A percentile compares a stretch with the other conserved stretches of the same genome.
These are phyloP conservation scores for Botrytis galanthina DNA, from an alignment of 2,329 filamentous ascomycete species.

Conservation along the genomic window DNA sequence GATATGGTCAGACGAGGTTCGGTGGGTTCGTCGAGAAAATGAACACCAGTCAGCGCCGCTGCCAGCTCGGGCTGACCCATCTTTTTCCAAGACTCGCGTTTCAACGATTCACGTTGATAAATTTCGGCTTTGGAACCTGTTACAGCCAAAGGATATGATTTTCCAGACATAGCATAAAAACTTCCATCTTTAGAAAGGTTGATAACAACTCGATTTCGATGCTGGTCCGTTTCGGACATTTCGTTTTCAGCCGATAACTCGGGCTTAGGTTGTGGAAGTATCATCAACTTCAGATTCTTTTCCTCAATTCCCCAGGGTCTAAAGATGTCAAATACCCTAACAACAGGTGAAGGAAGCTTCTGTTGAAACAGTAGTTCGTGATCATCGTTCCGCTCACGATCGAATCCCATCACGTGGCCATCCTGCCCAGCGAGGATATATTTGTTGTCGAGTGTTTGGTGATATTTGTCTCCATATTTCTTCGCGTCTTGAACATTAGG, in stretches of 20 bases:
- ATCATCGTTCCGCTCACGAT: conserved; percentile 50
- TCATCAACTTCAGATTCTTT: conserved; percentile 71
- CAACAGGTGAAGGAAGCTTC: conserved; percentile 73
- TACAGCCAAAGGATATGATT: conserved; percentile 80
- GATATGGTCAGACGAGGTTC: conserved; percentile 48
- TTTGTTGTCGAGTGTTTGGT: conserved; percentile 74
- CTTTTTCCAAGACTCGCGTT: conserved; percentile 41
- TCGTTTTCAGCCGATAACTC: conserved; percentile 50
- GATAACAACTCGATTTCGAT: conserved; percentile 71
- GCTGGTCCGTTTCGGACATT: conserved; percentile 44
- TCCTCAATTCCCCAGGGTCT: conserved; percentile 66
- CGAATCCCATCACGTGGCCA: conserved; percentile 78
- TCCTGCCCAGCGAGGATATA: conserved; percentile 89
- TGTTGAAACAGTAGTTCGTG: conserved; percentile 56
- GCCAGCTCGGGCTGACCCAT: conserved; percentile 49
- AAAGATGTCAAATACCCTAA: conserved; percentile 84
- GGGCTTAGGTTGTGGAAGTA: conserved; percentile 81
- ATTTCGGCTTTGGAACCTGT: conserved; percentile 56
- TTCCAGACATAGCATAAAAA: conserved; percentile 92
- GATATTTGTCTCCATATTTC: conserved; percentile 62
- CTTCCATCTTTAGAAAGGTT: conserved; percentile 83
- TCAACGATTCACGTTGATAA: conserved; percentile 54
- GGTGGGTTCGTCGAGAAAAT: conserved; percentile 54
- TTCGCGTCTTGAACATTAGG: conserved; percentile 88
- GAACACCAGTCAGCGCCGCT: conserved; percentile 68